These are phyloP conservation scores for Rhodotorula mucilaginosa DNA, from an alignment of 1,284 basidiomycete species.

Conservation along the genomic window DNA sequence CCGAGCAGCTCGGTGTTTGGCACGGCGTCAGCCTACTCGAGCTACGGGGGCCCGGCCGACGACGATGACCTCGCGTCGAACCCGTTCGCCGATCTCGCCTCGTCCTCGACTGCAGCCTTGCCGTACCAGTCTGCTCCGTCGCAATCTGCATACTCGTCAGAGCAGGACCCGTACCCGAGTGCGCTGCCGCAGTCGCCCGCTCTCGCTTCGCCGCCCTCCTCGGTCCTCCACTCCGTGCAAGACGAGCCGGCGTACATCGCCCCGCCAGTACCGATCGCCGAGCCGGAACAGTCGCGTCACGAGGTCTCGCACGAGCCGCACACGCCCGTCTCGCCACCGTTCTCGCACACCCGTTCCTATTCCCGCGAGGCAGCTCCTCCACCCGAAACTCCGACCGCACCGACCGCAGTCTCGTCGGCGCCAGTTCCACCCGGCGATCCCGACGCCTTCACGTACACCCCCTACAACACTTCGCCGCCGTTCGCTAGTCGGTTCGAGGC, in stretches of 20 bases:
- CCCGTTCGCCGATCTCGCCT: slow-evolving; percentile 35
- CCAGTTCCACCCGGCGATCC: slow-evolving; percentile 3
- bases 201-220: not conserved
- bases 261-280: not conserved
- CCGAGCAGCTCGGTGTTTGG: slow-evolving; percentile 12
- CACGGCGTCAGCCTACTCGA: slow-evolving; percentile 9
- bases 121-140: not conserved
- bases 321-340: not conserved
- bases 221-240: not conserved
- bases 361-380: slow-evolving; percentile 26
- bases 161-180: not conserved
- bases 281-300: not conserved
- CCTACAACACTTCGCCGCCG: slow-evolving; percentile 17
- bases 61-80: slow-evolving; percentile 30
- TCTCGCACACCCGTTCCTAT: slow-evolving; percentile 4
- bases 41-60: slow-evolving; percentile 5
- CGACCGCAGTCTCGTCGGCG: not conserved
- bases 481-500: not conserved
- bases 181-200: not conserved
- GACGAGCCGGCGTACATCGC: not conserved
- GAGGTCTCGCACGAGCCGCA: not conserved
- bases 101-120: not conserved
- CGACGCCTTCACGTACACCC: slow-evolving; percentile 4
- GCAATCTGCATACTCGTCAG: not conserved
- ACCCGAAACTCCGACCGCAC: slow-evolving; percentile 27